Evolutionary conservation across 345 rosid species (phyloP), one percentile per base, ranked within the genome.

Genomic region (Ceriops decandra): DNA sequence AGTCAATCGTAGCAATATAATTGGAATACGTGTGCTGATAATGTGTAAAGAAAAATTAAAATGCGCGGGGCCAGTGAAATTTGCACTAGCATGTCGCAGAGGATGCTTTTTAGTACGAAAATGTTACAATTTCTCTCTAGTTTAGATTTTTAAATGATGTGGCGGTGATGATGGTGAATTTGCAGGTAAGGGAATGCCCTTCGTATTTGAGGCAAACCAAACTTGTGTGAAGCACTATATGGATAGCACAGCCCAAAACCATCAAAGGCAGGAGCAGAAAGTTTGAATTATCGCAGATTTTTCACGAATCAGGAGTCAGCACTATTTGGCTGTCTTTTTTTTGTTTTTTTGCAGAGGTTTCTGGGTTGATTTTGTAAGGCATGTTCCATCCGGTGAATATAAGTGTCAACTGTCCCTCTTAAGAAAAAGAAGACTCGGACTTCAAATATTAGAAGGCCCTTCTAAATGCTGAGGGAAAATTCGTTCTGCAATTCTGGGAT

Each of bases 121-220:
- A 53, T 21, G 24, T 53, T 21, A 4, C 11, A n/a, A 5, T 52
- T 19, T 22, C 22, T 52, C 26, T 19, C 57, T n/a, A 33, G 7
- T 33, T 5, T 5, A 5, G 36, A 5, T 33, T 33, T 63, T 24
- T 46, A 38, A 67, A n/a, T 60, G 24, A 66, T 42, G 60, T 5
- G 7, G 2, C 10, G 21, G 32, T 42, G 53, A n/a, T 21, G 22
- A 30, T 70, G 33, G 16, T 67, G 47, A 54, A 58, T 59, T 62
- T 66, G 84, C 87, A 87, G 96, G 82, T 90, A 57, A 85, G 67
- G 87, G 85, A 27, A 70, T 80, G 77, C 72, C 86, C 2, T 90
- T 87, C 80, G 70, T 85, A 72, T 90, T 90, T 46, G 91, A 86
- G 83, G 68, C 51, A 53, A 83, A 82, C 68, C 81, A 75, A 70